phyloP scores from a whole-genome alignment of 169 alveolate genomes.

The Plasmodium knowlesi region DNA sequence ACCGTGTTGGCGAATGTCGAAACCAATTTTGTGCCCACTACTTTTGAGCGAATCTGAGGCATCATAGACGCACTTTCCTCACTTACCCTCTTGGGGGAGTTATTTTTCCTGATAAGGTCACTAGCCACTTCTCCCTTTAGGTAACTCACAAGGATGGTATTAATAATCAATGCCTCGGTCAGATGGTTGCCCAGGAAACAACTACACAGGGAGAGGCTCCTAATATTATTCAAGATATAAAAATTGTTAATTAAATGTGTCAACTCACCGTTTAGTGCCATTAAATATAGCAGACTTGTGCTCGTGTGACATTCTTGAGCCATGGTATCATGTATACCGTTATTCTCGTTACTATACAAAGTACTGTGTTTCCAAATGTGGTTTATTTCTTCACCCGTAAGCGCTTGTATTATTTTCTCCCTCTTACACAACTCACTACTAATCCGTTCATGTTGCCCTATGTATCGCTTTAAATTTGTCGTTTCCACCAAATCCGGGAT shows the following conservation, averaged over 20 bases:
- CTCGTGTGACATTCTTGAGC: neutral
- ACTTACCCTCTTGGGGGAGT: conserved; percentile 17
- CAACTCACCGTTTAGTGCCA: neutral
- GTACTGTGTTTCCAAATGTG: neutral
- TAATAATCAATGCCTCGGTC: conserved; percentile 15
- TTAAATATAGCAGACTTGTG: neutral
- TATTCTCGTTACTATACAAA: neutral
- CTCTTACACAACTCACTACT: neutral
- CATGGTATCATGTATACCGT: neutral
- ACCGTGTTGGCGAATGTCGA: neutral
- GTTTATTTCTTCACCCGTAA: neutral
- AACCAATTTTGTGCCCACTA: neutral
- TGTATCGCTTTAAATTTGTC: neutral
- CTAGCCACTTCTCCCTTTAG: conserved; percentile 21
- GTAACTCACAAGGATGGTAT: conserved; percentile 16
- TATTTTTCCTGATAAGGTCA: conserved; percentile 17
- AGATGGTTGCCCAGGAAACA: conserved; percentile 9
- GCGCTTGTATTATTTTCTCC: neutral
- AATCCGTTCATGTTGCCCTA: neutral
- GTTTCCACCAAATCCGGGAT: conserved; percentile 1
- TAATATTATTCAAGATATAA: neutral
- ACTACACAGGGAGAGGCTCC: conserved; percentile 1
- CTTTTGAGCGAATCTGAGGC: neutral
- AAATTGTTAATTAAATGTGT: conserved; percentile 28
- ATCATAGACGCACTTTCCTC: neutral